Conservation (phyloP, 2,329 filamentous ascomycete species). For the Aspergillus sojae region DNA sequence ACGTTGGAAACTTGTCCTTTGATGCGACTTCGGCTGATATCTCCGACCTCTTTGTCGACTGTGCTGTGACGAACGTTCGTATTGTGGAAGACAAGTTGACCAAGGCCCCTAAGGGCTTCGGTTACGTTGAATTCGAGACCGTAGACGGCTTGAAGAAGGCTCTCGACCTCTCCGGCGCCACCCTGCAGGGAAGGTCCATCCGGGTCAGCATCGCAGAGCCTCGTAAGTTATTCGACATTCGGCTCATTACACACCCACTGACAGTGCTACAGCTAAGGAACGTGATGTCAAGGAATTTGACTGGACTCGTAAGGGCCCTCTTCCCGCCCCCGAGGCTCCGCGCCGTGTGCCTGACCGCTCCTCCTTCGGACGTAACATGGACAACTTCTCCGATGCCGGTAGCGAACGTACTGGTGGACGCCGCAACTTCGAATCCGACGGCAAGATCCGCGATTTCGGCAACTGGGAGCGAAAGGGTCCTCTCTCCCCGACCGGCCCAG, state of each 20-base stretch:
- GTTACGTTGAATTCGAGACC: slow-evolving; percentile 90
- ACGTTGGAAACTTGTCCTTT: slow-evolving; percentile 95
- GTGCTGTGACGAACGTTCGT: slow-evolving; percentile 85
- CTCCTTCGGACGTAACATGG: slow-evolving; percentile 59
- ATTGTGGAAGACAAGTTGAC: slow-evolving; percentile 97
- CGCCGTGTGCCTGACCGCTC: slow-evolving; percentile 59
- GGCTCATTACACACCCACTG: slow-evolving; percentile 24
- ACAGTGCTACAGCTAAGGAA: slow-evolving; percentile 72
- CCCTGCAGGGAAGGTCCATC: slow-evolving; percentile 86
- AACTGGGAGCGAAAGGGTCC: slow-evolving; percentile 97
- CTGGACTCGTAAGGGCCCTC: slow-evolving; percentile 91
- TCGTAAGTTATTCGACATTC: slow-evolving; percentile 59
- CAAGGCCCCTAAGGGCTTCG: slow-evolving; percentile 94
- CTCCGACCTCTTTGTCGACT: slow-evolving; percentile 80
- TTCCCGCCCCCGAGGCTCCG: slow-evolving; percentile 68
- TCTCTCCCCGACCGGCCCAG: slow-evolving; percentile 67
- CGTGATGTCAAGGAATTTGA: slow-evolving; percentile 81
- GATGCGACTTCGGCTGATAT: slow-evolving; percentile 85
- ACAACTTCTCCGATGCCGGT: slow-evolving; percentile 56
- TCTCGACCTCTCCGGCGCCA: slow-evolving; percentile 76
- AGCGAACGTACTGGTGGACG: slow-evolving; percentile 68
- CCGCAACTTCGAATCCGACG: slow-evolving; percentile 71
- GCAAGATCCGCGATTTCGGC: slow-evolving; percentile 76
- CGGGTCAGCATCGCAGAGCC: slow-evolving; percentile 96
- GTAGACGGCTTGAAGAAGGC: slow-evolving; percentile 91